These are phyloP conservation scores for Ilyonectria robusta DNA, from an alignment of 2,329 filamentous ascomycete species.

Conservation along the genomic window DNA sequence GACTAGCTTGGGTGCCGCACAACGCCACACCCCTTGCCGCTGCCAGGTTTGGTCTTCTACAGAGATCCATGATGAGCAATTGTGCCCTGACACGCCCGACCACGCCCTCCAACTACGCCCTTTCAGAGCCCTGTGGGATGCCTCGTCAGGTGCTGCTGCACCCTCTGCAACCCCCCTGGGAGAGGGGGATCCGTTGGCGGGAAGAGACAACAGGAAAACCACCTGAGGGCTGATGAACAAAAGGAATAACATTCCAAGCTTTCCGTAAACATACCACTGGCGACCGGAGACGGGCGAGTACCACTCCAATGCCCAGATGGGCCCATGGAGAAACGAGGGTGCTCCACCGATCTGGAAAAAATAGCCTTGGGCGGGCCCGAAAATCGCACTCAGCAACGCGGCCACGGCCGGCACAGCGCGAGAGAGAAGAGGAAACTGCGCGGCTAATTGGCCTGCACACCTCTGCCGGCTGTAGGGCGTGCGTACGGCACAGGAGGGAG, in stretches of 20 bases:
- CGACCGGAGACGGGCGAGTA: not conserved
- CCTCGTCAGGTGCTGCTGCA: not conserved
- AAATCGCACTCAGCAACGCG: slow-evolving; percentile 16
- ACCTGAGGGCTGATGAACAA: not conserved
- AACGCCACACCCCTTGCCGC: slow-evolving; percentile 18
- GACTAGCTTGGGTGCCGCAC: not conserved
- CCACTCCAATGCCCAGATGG: not conserved
- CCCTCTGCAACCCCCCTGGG: not conserved
- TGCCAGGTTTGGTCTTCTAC: not conserved
- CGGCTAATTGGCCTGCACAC: not conserved
- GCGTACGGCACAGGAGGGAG: not conserved
- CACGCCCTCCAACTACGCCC: slow-evolving; percentile 21
- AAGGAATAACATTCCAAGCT: not conserved
- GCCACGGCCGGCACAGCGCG: slow-evolving; percentile 8
- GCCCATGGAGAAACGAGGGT: slow-evolving; percentile 31
- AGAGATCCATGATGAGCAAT: slow-evolving; percentile 1
- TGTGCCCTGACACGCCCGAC: slow-evolving; percentile 10
- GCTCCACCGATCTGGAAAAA: slow-evolving; percentile 17
- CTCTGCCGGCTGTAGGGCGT: not conserved
- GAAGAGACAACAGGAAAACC: slow-evolving; percentile 1
- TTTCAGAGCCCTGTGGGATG: slow-evolving; percentile 11
- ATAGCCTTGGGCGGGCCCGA: not conserved
- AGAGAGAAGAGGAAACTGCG: not conserved
- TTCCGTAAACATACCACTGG: slow-evolving; percentile 4
- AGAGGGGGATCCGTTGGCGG: not conserved